Evolutionary conservation across 1,284 basidiomycete genomes (phyloP).

Genomic region (Ganoderma boninense): DNA sequence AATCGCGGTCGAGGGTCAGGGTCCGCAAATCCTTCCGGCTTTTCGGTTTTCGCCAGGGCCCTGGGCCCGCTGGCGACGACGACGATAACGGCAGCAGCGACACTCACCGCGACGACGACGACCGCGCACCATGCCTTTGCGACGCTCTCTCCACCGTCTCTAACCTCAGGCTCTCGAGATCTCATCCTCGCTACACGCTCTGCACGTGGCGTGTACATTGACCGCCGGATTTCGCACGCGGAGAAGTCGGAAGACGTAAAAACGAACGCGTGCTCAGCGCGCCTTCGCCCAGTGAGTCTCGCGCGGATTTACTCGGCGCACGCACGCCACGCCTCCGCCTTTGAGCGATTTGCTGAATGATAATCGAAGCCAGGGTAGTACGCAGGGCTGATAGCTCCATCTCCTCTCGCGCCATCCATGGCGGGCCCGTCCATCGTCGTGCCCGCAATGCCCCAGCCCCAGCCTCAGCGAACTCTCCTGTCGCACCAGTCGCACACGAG

Average conservation of each 20-base stretch:
- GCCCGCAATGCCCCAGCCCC: constrained; percentile 3
- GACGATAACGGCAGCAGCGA: not conserved
- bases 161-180: not conserved
- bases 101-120: not conserved
- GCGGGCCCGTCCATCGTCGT: not conserved
- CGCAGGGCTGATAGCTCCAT: too few species aligned
- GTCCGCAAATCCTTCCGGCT: not conserved
- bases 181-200: not conserved
- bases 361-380: too few species aligned
- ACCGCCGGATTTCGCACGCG: constrained; percentile 2
- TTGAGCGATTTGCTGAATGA: not conserved
- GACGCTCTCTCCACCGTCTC: not conserved
- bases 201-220: not conserved
- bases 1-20: not conserved
- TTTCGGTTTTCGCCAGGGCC: not conserved
- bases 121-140: not conserved
- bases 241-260: not conserved
- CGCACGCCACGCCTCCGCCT: not conserved
- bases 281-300: constrained; percentile 2
- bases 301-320: not conserved
- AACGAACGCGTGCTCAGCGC: not conserved
- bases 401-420: not conserved
- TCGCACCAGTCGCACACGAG: not conserved
- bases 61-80: not conserved
- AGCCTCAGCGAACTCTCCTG: not conserved